phyloP scores from a whole-genome alignment of 306 rosid species.

The Malus sylvestris region DNA sequence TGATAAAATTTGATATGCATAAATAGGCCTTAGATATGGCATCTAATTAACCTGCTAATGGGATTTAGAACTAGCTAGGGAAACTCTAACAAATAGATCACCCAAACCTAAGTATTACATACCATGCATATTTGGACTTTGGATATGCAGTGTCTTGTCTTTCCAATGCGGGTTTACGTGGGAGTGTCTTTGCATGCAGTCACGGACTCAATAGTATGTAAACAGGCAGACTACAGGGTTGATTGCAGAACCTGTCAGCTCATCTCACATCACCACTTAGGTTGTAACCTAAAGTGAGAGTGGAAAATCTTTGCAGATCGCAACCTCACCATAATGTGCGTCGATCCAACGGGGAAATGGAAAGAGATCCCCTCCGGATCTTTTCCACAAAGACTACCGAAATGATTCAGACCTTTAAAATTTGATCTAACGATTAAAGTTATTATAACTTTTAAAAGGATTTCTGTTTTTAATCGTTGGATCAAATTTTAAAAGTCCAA shows the following conservation, averaged over 20 bases:
- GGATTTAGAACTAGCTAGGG: not conserved
- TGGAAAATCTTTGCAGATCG: constrained; percentile 12
- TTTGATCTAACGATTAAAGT: fast-evolving
- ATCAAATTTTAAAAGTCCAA: too few relatives aligned
- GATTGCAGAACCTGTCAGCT: not conserved
- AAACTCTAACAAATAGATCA: not conserved
- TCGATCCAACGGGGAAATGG: not conserved
- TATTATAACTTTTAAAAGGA: too few relatives aligned
- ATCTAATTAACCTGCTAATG: not conserved
- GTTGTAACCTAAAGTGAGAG: not conserved
- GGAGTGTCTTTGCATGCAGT: not conserved
- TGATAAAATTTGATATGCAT: not conserved
- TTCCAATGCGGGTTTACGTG: not conserved
- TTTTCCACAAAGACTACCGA: too few relatives aligned
- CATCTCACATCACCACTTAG: not conserved
- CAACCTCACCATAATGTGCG: not conserved
- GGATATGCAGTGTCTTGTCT: too few relatives aligned
- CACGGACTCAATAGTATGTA: not conserved
- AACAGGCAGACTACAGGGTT: not conserved
- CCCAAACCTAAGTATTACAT: not conserved
- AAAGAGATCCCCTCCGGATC: too few relatives aligned
- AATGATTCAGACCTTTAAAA: fast-evolving
- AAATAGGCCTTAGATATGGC: not conserved
- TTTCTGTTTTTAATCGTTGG: fast-evolving
- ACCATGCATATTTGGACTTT: not conserved